Evolutionary conservation across 2,329 filamentous ascomycete genomes (phyloP).

Genomic region (Stemphylium lycopersici): DNA sequence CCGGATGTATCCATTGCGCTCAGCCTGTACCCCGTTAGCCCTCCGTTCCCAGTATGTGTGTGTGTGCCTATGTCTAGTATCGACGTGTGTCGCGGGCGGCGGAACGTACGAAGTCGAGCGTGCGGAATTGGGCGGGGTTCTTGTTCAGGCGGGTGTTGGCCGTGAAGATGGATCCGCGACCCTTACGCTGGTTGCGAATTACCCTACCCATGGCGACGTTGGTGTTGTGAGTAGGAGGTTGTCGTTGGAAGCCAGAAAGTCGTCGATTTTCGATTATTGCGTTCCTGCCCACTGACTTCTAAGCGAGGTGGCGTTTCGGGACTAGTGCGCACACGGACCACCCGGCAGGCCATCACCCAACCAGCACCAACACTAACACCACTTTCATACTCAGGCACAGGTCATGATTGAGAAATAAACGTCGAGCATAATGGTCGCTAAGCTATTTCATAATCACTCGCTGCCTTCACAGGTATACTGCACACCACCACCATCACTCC

Average conservation of each 20-base stretch:
- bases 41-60: constrained; percentile 29
- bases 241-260: constrained; percentile 9
- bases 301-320: constrained; percentile 1
- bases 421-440: no score
- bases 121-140: constrained; percentile 92
- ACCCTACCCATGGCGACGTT: constrained; percentile 65
- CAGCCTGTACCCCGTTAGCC: constrained; percentile 58
- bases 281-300: not conserved
- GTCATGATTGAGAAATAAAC: no score
- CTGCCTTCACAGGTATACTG: not conserved
- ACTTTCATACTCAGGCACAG: not conserved
- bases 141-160: constrained; percentile 78
- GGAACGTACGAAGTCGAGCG: constrained; percentile 77
- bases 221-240: constrained; percentile 36
- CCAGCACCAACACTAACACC: not conserved
- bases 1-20: constrained; percentile 96
- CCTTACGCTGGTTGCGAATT: constrained; percentile 74
- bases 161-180: constrained; percentile 79
- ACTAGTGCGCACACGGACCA: constrained; percentile 6
- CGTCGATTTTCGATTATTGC: not conserved
- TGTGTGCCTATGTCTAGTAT: constrained; percentile 14
- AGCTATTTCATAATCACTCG: not conserved
- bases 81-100: constrained; percentile 27
- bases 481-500: not conserved
- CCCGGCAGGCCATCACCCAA: not conserved